phyloP scores from a whole-genome alignment of 192 early-diverging fungal species.

The Podila verticillata region DNA sequence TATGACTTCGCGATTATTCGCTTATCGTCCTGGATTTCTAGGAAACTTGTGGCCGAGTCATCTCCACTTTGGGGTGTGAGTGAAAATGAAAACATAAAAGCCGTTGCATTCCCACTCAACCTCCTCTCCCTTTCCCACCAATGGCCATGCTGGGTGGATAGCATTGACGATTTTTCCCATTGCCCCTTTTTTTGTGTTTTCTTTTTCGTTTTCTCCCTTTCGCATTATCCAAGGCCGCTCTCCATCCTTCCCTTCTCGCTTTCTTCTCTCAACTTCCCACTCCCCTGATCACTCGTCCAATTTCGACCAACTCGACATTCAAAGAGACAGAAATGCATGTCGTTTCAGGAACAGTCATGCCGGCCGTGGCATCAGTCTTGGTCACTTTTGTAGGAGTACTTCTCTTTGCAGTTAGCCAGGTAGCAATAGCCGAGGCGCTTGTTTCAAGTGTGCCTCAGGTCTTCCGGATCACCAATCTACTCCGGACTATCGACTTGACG shows the following conservation, averaged over 20 bases:
- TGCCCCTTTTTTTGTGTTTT: background rate
- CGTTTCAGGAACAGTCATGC: background rate
- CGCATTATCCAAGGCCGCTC: background rate
- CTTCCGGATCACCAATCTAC: constrained; percentile 66
- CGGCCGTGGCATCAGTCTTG: background rate
- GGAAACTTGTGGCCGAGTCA: too few relatives aligned
- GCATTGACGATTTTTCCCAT: background rate
- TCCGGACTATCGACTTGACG: constrained; percentile 70
- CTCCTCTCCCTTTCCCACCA: too few relatives aligned
- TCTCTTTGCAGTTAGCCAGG: background rate
- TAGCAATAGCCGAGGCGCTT: background rate
- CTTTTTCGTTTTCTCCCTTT: background rate
- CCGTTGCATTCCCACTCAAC: too few relatives aligned
- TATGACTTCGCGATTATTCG: too few relatives aligned
- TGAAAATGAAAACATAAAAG: too few relatives aligned
- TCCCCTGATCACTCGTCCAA: background rate
- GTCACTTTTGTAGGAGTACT: background rate
- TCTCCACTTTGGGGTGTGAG: too few relatives aligned
- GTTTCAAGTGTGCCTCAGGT: constrained; percentile 39
- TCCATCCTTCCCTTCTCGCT: background rate
- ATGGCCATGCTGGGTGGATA: too few relatives aligned
- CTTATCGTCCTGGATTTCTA: too few relatives aligned
- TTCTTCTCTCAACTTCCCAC: background rate
- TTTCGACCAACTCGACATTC: background rate
- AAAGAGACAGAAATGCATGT: constrained; percentile 1